Evolutionary conservation across 2,329 filamentous ascomycete species (phyloP).

Genomic region (Trichoderma atroviride): DNA sequence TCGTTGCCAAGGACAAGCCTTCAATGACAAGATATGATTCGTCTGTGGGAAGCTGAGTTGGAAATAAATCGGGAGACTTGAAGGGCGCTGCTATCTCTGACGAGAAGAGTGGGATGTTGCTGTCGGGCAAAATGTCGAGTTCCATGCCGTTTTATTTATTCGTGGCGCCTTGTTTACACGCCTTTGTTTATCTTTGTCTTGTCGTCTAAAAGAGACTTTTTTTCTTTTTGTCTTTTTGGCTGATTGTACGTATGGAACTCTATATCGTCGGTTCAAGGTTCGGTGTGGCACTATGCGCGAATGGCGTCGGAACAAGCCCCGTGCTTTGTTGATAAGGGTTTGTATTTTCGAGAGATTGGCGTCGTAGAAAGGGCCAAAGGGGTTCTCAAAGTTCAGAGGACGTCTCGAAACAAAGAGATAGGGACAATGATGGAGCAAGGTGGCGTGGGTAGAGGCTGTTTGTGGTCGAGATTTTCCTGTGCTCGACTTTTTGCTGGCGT

Average conservation of each 20-base stretch:
- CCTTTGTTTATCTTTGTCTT: neutral
- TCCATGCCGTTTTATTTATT: conserved; percentile 15
- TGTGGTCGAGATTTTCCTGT: neutral
- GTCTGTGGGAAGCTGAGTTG: neutral
- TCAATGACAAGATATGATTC: neutral
- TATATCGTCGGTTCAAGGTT: neutral
- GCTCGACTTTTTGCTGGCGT: neutral
- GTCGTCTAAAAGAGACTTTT: neutral
- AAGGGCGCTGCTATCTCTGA: neutral
- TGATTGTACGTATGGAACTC: neutral
- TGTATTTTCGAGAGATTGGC: neutral
- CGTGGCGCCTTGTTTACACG: neutral
- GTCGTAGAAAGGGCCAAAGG: neutral
- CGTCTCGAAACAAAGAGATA: neutral
- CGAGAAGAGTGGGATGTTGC: neutral
- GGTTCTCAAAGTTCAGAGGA: neutral
- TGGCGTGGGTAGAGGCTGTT: neutral
- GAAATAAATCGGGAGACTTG: neutral
- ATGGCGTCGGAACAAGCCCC: neutral
- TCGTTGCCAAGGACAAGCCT: neutral
- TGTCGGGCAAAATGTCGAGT: neutral
- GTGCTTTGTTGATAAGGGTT: neutral
- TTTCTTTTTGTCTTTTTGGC: neutral
- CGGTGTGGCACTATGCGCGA: neutral
- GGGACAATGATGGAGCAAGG: neutral